These are phyloP conservation scores for Wickerhamomyces queroliae DNA, from an alignment of 805 yeast genomes.

Conservation along the genomic window DNA sequence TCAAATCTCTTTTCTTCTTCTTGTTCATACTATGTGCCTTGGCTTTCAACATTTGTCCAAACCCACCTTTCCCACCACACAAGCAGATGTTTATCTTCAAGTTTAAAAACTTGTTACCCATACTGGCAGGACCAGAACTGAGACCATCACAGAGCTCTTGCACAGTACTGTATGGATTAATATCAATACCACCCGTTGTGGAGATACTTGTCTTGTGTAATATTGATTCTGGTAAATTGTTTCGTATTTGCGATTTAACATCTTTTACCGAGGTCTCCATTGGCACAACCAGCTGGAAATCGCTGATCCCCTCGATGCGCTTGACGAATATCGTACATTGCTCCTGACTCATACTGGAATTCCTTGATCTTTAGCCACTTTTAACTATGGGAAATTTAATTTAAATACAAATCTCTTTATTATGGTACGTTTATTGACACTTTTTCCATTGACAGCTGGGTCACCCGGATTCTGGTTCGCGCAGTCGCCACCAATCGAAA, in stretches of 20 bases:
- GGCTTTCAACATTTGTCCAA: constrained; percentile 36
- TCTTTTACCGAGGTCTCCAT: background rate
- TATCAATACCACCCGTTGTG: constrained; percentile 11
- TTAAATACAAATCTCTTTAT: too few relatives aligned
- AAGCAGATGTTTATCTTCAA: constrained; percentile 29
- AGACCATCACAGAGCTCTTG: constrained; percentile 4
- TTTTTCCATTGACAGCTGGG: too few relatives aligned
- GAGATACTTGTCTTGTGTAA: constrained; percentile 3
- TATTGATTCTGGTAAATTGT: constrained; percentile 6
- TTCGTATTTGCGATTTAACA: constrained; percentile 3
- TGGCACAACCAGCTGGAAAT: constrained; percentile 7
- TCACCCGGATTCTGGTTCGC: too few relatives aligned
- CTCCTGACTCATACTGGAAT: too few relatives aligned
- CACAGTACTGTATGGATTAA: constrained; percentile 5
- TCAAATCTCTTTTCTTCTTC: constrained; percentile 15
- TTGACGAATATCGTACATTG: constrained; percentile 11
- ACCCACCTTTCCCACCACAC: constrained; percentile 51
- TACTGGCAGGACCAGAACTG: background rate
- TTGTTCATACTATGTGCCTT: constrained; percentile 34
- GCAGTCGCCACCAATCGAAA: too few relatives aligned
- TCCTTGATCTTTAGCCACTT: too few relatives aligned
- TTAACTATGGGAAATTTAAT: too few relatives aligned
- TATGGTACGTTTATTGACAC: too few relatives aligned
- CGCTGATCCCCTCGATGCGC: constrained; percentile 12
- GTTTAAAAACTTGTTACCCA: constrained; percentile 7